These are phyloP conservation scores for Dactylella cylindrospora DNA, from an alignment of 2,329 filamentous ascomycete genomes.

Conservation along the genomic window DNA sequence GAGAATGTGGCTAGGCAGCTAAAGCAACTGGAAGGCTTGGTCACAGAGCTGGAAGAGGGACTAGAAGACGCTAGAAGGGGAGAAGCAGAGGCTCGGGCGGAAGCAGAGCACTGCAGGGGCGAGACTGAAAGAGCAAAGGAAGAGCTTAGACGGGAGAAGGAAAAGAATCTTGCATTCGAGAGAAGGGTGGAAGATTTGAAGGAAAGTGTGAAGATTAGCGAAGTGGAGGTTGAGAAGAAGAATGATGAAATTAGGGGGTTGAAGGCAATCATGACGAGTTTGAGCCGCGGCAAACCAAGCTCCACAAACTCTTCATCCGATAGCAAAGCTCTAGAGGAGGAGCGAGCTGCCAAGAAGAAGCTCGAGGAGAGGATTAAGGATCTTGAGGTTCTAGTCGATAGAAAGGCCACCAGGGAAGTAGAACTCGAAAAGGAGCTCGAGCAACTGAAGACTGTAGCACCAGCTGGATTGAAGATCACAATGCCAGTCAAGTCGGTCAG, in stretches of 20 bases:
- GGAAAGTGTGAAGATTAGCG: conserved; percentile 49
- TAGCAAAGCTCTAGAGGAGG: conserved; percentile 59
- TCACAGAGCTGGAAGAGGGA: conserved; percentile 94
- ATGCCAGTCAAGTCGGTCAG: conserved; percentile 20
- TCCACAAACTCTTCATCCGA: conserved; percentile 31
- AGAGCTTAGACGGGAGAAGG: conserved; percentile 82
- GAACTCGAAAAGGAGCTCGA: conserved; percentile 83
- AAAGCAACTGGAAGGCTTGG: conserved; percentile 92
- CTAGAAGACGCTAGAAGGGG: conserved; percentile 90
- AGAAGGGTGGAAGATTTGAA: conserved; percentile 52
- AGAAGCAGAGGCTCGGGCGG: conserved; percentile 90
- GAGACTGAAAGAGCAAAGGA: conserved; percentile 90
- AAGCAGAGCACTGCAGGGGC: conserved; percentile 91
- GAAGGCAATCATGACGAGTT: conserved; percentile 95
- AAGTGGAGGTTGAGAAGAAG: conserved; percentile 76
- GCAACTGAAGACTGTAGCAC: conserved; percentile 53
- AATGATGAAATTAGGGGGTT: conserved; percentile 96
- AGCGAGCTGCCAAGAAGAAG: conserved; percentile 65
- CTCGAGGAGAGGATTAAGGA: conserved; percentile 80
- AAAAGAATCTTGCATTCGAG: conserved; percentile 68
- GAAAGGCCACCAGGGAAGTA: conserved; percentile 73
- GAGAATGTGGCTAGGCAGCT: conserved; percentile 87
- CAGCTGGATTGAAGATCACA: conserved; percentile 28
- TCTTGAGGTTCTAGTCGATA: conserved; percentile 70
- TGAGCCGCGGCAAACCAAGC: conserved; percentile 70